A percentile compares a stretch with the other conserved stretches of the same genome.
phyloP scores from a whole-genome alignment of 345 rosid genomes.

The Durio zibethinus region DNA sequence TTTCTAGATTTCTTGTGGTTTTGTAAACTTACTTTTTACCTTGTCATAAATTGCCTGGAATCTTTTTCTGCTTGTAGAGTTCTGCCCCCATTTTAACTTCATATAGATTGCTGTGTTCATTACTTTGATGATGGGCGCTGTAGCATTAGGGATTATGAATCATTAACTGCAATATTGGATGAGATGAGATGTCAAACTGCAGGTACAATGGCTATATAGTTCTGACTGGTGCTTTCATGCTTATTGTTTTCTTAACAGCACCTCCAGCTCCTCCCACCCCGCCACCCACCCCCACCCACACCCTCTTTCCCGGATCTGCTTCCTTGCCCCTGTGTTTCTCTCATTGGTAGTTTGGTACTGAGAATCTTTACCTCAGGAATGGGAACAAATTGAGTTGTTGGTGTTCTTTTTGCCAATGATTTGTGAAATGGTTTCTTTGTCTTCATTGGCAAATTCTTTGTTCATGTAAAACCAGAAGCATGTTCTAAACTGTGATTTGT shows the following conservation, averaged over 20 bases:
- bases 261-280: not conserved
- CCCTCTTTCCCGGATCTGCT: not conserved
- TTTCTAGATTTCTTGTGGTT: not conserved
- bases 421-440: not conserved
- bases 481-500: not conserved
- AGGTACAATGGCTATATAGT: constrained; percentile 9
- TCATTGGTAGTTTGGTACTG: not conserved
- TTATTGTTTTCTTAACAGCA: not conserved
- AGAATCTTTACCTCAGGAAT: not conserved
- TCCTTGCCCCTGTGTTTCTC: not conserved
- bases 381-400: not conserved
- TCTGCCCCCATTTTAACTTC: not conserved
- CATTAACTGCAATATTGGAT: not conserved
- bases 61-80: not conserved
- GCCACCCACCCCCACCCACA: no score
- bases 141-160: constrained; percentile 2
- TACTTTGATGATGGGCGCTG: not conserved
- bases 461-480: not conserved
- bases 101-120: not conserved
- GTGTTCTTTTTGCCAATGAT: not conserved
- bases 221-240: not conserved
- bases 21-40: not conserved
- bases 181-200: constrained; percentile 19
- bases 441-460: not conserved
- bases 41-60: not conserved